Percentiles rank a stretch among this genome's conserved stretches.
phyloP scores from a whole-genome alignment of 2,329 filamentous ascomycete species.

The Epichloe aotearoae region DNA sequence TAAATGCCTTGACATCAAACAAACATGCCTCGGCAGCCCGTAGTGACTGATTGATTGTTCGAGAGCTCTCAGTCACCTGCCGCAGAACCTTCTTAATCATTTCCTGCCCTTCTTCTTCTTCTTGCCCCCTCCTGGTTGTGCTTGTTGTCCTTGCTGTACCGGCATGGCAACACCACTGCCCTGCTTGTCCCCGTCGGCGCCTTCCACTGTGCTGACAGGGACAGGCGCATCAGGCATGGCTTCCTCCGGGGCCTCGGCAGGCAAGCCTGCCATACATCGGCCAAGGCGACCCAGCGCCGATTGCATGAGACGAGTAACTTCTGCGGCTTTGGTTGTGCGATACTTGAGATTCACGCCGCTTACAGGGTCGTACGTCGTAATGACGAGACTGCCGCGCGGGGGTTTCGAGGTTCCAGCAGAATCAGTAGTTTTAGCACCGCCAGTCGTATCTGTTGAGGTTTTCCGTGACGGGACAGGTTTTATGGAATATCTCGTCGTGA shows the following conservation, averaged over 20 bases:
- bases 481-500: slow-evolving; percentile 87
- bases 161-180: slow-evolving; percentile 16
- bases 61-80: not conserved
- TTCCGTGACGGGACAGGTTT: slow-evolving; percentile 26
- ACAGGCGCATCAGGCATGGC: slow-evolving; percentile 26
- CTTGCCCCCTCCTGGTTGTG: slow-evolving; percentile 30
- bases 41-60: not conserved
- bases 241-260: slow-evolving; percentile 26
- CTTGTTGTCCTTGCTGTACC: slow-evolving; percentile 13
- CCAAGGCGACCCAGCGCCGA: slow-evolving; percentile 63
- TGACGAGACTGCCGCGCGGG: slow-evolving; percentile 56
- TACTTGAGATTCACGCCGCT: slow-evolving; percentile 82
- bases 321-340: slow-evolving; percentile 77
- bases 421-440: slow-evolving; percentile 13
- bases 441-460: slow-evolving; percentile 14
- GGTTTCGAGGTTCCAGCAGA: slow-evolving; percentile 25
- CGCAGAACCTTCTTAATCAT: slow-evolving; percentile 18
- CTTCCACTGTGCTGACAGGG: slow-evolving; percentile 8
- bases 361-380: slow-evolving; percentile 81
- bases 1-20: not conserved
- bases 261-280: slow-evolving; percentile 50
- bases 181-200: slow-evolving; percentile 15
- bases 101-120: slow-evolving; percentile 64
- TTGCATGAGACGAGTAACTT: slow-evolving; percentile 67
- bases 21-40: not conserved